phyloP scores from a whole-genome alignment of 1,139 yeast genomes.

The Saccharomycopsis phalli region DNA sequence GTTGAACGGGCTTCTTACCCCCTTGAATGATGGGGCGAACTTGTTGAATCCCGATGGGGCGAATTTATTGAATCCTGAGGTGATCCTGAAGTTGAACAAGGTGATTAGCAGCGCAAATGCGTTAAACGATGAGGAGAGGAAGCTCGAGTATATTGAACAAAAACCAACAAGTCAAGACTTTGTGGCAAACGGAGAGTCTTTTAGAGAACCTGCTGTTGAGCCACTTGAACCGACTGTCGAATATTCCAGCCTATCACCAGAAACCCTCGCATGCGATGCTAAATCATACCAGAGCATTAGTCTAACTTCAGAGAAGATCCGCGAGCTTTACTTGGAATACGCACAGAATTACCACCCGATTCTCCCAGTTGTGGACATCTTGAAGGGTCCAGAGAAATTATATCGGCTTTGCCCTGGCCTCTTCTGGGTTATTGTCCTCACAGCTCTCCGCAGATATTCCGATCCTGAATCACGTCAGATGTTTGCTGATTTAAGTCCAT shows the following conservation, averaged over 20 bases:
- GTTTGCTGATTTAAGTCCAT: constrained; percentile 50
- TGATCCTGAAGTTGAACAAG: constrained; percentile 15
- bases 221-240: neutral
- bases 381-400: constrained; percentile 72
- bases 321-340: constrained; percentile 60
- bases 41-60: constrained; percentile 2
- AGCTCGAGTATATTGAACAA: neutral
- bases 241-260: constrained; percentile 29
- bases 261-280: constrained; percentile 44
- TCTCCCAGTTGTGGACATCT: constrained; percentile 77
- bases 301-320: constrained; percentile 52
- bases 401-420: constrained; percentile 75
- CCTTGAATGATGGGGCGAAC: constrained; percentile 30
- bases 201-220: neutral
- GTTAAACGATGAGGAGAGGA: neutral
- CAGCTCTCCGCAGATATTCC: constrained; percentile 57
- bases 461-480: constrained; percentile 31
- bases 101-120: constrained; percentile 18
- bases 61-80: constrained; percentile 10
- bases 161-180: too few relatives aligned
- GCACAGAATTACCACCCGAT: constrained; percentile 71
- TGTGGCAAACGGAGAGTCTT: neutral
- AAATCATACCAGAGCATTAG: constrained; percentile 62
- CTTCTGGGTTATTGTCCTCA: constrained; percentile 90
- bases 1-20: constrained; percentile 25